Evolutionary conservation across 108 stramenopile genomes (phyloP).

Genomic region (Discostella stelligeroides): DNA sequence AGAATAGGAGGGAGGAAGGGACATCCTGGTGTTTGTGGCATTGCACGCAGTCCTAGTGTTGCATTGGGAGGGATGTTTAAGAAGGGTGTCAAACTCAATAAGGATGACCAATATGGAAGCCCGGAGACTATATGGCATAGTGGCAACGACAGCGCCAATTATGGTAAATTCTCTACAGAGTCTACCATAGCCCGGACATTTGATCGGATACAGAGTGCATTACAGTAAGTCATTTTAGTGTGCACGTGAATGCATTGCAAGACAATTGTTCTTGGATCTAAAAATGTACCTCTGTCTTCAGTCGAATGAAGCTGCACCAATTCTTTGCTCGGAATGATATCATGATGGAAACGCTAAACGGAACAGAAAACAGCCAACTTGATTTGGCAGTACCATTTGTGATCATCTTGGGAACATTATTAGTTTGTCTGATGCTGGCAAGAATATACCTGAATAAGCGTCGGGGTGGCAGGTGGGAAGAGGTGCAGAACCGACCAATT

Average conservation of each 20-base stretch:
- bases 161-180: constrained; percentile 3
- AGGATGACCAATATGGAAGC: constrained; percentile 7
- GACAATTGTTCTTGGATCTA: no score
- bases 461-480: neutral
- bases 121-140: neutral
- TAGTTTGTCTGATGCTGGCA: neutral
- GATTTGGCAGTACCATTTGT: neutral
- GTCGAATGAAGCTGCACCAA: constrained; percentile 24
- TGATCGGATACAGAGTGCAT: constrained; percentile 28
- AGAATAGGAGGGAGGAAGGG: constrained; percentile 60
- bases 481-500: no score
- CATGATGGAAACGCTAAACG: constrained; percentile 32
- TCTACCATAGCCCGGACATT: constrained; percentile 17
- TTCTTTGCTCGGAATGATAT: constrained; percentile 37
- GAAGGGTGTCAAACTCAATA: constrained; percentile 16
- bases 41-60: constrained; percentile 74
- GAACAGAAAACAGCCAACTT: constrained; percentile 14
- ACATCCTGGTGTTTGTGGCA: constrained; percentile 69
- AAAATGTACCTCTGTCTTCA: no score
- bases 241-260: no score
- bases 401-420: neutral
- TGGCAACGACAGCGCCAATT: neutral
- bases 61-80: constrained; percentile 64
- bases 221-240: constrained; percentile 14
- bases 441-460: neutral